Percentiles rank a stretch among this genome's conserved stretches.
phyloP scores from a whole-genome alignment of 495 filamentous ascomycete species.

The Xylaria grammica region DNA sequence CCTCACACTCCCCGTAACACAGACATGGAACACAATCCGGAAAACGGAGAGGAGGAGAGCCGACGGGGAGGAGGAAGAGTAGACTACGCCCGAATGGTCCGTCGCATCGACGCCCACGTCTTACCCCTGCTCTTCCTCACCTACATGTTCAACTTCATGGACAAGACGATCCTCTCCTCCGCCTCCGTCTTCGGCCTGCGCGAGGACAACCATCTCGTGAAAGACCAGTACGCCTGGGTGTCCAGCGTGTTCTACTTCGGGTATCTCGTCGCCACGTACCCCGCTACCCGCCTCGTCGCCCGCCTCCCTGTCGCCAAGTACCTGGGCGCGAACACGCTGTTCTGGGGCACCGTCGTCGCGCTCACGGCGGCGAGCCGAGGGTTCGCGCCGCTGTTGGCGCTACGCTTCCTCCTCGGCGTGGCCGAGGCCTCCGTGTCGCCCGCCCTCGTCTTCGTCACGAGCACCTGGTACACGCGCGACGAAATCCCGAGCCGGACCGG shows the following conservation, averaged over 20 bases:
- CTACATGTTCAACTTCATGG: slow-evolving; percentile 44
- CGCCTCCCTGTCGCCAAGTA: slow-evolving; percentile 41
- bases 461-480: slow-evolving; percentile 43
- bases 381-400: slow-evolving; percentile 70
- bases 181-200: slow-evolving; percentile 42
- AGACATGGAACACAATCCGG: not conserved
- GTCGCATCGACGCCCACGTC: slow-evolving; percentile 38
- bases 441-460: slow-evolving; percentile 39
- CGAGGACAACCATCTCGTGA: slow-evolving; percentile 39
- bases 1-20: not conserved
- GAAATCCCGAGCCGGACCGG: slow-evolving; percentile 43
- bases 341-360: slow-evolving; percentile 72
- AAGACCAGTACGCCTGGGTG: slow-evolving; percentile 44
- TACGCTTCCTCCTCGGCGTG: slow-evolving; percentile 58
- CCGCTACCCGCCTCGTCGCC: slow-evolving; percentile 34
- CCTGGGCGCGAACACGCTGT: slow-evolving; percentile 32
- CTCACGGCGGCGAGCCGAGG: slow-evolving; percentile 74
- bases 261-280: slow-evolving; percentile 39
- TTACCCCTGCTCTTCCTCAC: slow-evolving; percentile 38
- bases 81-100: slow-evolving; percentile 29
- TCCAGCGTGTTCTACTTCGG: slow-evolving; percentile 45
- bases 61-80: not conserved
- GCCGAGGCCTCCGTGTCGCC: slow-evolving; percentile 57
- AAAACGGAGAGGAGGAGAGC: not conserved
- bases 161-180: slow-evolving; percentile 44